Base-by-base conservation (phyloP, 164 flowering plant genomes). In the Buxus sempervirens region DNA sequence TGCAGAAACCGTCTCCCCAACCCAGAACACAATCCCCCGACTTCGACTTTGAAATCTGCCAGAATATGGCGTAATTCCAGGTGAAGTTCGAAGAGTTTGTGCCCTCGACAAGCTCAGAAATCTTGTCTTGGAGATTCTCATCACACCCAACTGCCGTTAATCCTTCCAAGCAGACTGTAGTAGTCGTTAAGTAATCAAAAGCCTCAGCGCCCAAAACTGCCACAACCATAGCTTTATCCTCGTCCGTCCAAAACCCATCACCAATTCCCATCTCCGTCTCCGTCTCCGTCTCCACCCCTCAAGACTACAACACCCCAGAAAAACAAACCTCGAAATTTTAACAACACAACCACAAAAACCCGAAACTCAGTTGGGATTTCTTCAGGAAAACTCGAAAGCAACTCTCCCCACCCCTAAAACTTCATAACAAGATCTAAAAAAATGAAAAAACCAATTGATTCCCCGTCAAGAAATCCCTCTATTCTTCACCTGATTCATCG, bases 1-100 rank as follows among this genome's bases (percentile, higher is more conserved):
- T 82, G 65, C 97, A 95, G 64, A 77, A 92, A 54, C 98, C 98
- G 80, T 91, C 98, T 28, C 98, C 98, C 98, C 98, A 91, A 8
- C 93, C 89, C 13, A 94, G 73, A 53, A 90, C 90, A 81, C 75
- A 74, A 58, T 88, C 96, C 2, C 96, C 96, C 3, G 82, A 63
- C 70, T 83, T 90, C 18, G 95, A 81, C 78, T 80, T 74, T 10
- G 95, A 90, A 64, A 88, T 70, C 77, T 91, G 97, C 98, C 98
- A 94, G 69, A 91, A 91, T 36, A 94, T 88, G 0, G 93, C 93
- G 67, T 94, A 91, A 72, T 89, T 94, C 98, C 97, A 94, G 66
- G 88, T 83, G 56, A 88, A 85, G 74, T 83, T 83, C 20, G 82
- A 76, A 0, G 83, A 56, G 65, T 85, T 81, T 0, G 92, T 87